These are phyloP conservation scores for Scortechinia acanthostroma DNA, from an alignment of 2,329 filamentous ascomycete species.

Conservation along the genomic window DNA sequence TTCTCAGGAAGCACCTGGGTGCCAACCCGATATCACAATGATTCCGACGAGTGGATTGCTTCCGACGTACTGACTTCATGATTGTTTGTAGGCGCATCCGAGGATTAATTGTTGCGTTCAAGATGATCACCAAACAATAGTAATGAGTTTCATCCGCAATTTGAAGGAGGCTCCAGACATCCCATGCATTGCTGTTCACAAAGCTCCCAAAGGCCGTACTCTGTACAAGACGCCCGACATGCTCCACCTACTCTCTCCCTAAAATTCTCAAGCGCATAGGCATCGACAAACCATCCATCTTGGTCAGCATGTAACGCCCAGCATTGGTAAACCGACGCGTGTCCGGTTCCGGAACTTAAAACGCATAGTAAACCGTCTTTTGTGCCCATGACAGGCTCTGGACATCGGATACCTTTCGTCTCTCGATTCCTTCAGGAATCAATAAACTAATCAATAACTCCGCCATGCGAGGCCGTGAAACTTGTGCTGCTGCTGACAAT, in stretches of 20 bases:
- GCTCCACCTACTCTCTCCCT: slow-evolving; percentile 1
- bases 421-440: neutral
- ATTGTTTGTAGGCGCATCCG: neutral
- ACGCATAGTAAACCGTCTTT: slow-evolving; percentile 3
- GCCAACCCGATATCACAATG: neutral
- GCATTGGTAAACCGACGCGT: slow-evolving; percentile 1
- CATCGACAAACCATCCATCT: neutral
- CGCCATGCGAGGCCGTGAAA: neutral
- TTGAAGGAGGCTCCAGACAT: too few relatives aligned
- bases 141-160: too few relatives aligned
- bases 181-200: neutral
- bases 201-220: neutral
- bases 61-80: neutral
- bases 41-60: slow-evolving; percentile 2
- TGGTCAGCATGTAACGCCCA: neutral
- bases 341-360: neutral
- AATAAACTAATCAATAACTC: neutral
- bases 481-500: neutral
- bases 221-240: neutral
- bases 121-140: neutral
- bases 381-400: neutral
- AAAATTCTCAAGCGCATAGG: neutral
- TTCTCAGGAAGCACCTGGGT: neutral
- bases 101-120: neutral
- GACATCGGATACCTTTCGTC: neutral